These are phyloP conservation scores for Besnoitia besnoiti DNA, from an alignment of 169 alveolate genomes.

Conservation along the genomic window DNA sequence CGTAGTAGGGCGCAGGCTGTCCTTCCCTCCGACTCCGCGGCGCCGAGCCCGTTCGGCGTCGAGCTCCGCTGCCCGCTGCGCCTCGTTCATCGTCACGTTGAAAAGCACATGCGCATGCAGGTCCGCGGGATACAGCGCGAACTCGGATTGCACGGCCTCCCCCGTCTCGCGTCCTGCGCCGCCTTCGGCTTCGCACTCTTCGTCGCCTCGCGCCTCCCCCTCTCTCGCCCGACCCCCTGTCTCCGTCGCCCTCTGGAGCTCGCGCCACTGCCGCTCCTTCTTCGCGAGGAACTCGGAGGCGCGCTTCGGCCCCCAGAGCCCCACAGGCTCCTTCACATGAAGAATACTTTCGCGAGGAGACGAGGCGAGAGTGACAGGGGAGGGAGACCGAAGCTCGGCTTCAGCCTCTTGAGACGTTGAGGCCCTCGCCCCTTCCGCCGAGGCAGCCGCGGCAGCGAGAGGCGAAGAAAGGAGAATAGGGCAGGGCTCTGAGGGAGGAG, in stretches of 20 bases:
- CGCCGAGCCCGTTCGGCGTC: background rate
- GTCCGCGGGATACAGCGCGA: constrained; percentile 57
- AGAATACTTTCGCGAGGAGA: constrained; percentile 8
- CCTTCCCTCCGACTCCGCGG: background rate
- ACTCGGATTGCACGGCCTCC: constrained; percentile 14
- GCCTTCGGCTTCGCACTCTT: background rate
- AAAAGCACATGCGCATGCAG: constrained; percentile 56
- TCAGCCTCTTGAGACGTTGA: no score
- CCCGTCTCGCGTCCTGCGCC: background rate
- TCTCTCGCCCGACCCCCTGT: background rate
- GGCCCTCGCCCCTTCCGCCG: no score
- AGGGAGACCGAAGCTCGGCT: no score
- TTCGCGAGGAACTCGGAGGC: constrained; percentile 44
- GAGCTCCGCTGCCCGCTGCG: constrained; percentile 36
- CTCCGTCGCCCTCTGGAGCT: background rate
- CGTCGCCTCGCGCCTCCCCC: background rate
- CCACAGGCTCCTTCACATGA: background rate
- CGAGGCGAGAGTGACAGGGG: no score
- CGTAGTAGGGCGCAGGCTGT: no score
- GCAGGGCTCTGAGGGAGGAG: no score
- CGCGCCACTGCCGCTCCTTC: constrained; percentile 17
- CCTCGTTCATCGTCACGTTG: constrained; percentile 32
- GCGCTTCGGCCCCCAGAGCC: constrained; percentile 67
- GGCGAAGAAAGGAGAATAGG: no score
- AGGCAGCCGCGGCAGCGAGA: no score